phyloP scores from a whole-genome alignment of 2,329 filamentous ascomycete genomes.

The Claviceps lovelessii region DNA sequence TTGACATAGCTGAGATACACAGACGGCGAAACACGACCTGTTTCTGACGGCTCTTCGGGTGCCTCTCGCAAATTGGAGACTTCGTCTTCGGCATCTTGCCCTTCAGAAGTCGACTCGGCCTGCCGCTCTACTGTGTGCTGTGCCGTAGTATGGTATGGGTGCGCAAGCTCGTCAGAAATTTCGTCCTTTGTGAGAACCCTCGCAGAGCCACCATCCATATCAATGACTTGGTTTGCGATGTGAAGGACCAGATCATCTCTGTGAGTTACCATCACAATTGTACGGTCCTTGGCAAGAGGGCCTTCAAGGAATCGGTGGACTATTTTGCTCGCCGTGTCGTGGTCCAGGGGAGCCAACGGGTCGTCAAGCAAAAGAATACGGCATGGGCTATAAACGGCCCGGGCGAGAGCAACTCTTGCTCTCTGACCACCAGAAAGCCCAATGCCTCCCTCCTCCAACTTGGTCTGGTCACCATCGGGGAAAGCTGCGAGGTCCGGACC shows the following conservation, averaged over 20 bases:
- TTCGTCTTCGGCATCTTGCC: constrained; percentile 11
- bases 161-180: constrained; percentile 24
- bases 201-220: constrained; percentile 49
- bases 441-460: constrained; percentile 48
- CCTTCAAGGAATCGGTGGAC: constrained; percentile 47
- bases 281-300: constrained; percentile 46
- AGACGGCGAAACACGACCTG: constrained; percentile 58
- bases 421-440: constrained; percentile 51
- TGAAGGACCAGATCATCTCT: constrained; percentile 61
- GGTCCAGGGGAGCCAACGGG: constrained; percentile 47
- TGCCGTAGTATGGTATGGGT: constrained; percentile 19
- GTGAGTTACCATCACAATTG: constrained; percentile 68
- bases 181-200: constrained; percentile 32
- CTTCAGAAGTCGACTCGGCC: constrained; percentile 17
- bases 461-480: constrained; percentile 40
- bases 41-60: constrained; percentile 21
- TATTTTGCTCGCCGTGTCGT: constrained; percentile 45
- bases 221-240: constrained; percentile 60
- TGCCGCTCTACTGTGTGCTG: constrained; percentile 8
- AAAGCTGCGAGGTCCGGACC: constrained; percentile 41
- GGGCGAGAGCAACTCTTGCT: constrained; percentile 46
- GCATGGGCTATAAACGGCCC: constrained; percentile 45
- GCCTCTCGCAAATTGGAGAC: constrained; percentile 12
- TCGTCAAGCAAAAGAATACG: constrained; percentile 47
- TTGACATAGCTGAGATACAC: constrained; percentile 81